Evolutionary conservation across 495 filamentous ascomycete species (phyloP), one percentile per base, ranked within the genome.

Genomic region (Hypoxylon perforatum): DNA sequence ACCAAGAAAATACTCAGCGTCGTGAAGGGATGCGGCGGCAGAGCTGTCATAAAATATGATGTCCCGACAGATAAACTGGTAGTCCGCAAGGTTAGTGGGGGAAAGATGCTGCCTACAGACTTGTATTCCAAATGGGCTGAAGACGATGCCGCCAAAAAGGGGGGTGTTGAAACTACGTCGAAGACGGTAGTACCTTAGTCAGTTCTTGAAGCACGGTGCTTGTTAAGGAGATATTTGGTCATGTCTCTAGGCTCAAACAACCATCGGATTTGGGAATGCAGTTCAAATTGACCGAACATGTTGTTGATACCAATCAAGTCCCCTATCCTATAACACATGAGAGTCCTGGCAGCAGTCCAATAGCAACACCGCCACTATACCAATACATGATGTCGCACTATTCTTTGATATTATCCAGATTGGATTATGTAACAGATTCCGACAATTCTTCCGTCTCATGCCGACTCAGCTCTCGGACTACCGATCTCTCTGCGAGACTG

Each of bases 1-100:
- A 73, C 84, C 28, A 64, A 55, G 2, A 70, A 67, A 18, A 81
- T 84, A 19, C n/a, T 80, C 15, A 25, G 61, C 12, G 55, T 72
- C 2, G 73, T 72, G 21, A 77, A 73, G 57, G 51, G 61, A 1
- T 65, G 54, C 61, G 74, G 71, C 21, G 71, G 76, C n/a, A 75
- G 61, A 25, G 73, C 75, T 45, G 63, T 53, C 14, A 18, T 83
- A 8, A 69, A 59, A 19, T 80, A 78, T 65, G 70, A 76, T 61
- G 21, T 0, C n/a, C 25, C n/a, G 22, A 48, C 57, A 22, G 72
- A 76, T 35, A 76, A 69, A 3, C 58, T 81, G 47, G 60, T 72
- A 33, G 39, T 81, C 33, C 41, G 36, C 17, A 74, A 72, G 47
- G 25, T 50, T 15, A 7, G 3, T 28, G 25, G 7, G 7, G 18